A percentile compares a stretch with the other conserved stretches of the same genome.
Conservation (phyloP, 495 filamentous ascomycete genomes). For the Penicillium bovifimosum region DNA sequence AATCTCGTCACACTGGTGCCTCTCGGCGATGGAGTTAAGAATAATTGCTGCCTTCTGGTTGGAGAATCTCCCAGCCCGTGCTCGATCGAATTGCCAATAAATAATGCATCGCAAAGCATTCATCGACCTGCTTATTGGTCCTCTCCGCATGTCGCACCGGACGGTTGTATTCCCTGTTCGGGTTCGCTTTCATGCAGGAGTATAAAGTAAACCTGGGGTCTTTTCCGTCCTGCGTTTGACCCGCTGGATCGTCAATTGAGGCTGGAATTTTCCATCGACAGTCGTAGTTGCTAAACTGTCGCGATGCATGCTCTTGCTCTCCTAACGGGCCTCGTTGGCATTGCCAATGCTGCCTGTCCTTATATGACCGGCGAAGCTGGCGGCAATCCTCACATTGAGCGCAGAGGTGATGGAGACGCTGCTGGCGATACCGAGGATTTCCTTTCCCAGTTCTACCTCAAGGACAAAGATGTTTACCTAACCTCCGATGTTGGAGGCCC, state of each 20-base stretch:
- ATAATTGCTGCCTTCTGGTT: slow-evolving; percentile 2
- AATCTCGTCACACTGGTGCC: slow-evolving; percentile 1
- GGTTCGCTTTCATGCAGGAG: neutral
- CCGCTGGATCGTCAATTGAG: neutral
- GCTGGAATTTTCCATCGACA: neutral
- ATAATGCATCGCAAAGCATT: neutral
- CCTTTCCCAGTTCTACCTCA: slow-evolving; percentile 53
- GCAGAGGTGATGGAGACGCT: slow-evolving; percentile 30
- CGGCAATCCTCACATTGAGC: slow-evolving; percentile 13
- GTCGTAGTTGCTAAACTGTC: neutral
- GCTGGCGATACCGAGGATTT: slow-evolving; percentile 40
- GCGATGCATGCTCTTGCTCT: slow-evolving; percentile 29
- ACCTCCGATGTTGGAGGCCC: slow-evolving; percentile 73
- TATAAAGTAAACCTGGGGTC: neutral
- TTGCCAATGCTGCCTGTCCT: slow-evolving; percentile 39
- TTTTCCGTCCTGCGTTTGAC: neutral
- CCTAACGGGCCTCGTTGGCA: slow-evolving; percentile 29
- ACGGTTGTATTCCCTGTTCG: neutral
- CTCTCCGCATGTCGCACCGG: neutral
- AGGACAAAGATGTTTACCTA: slow-evolving; percentile 57
- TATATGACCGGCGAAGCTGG: slow-evolving; percentile 34
- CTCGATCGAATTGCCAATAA: neutral
- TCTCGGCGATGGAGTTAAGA: neutral
- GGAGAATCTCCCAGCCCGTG: slow-evolving; percentile 2
- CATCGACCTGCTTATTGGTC: neutral